Evolutionary conservation across 768 basidiomycete genomes (phyloP), one percentile per base, ranked within the genome.

Genomic region (Boletus sp.): DNA sequence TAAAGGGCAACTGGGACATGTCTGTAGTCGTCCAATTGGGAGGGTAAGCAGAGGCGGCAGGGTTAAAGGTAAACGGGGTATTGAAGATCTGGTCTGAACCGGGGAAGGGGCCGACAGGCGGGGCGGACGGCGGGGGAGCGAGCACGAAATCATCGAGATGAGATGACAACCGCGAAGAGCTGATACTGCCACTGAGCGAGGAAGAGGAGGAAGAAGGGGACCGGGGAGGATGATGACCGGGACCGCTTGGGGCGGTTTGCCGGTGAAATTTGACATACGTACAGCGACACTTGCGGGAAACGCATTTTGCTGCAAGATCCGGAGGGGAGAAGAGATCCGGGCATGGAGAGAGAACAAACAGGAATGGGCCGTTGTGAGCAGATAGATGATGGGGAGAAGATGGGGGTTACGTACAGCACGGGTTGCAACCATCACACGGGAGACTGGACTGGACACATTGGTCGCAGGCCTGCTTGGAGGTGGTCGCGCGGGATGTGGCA

Each of bases 211-310:
- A 71, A 4, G 74, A 51, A 3, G 64, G 62, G 4, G 75, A 70
- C 5, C 67, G 74, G 14, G 72, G 72, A 13, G 74, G 69, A 7
- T 67, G 61, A 60, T 90, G 88, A 10, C 88, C 88, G 10, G 88
- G 88, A 4, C 88, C 88, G 2, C 80, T 77, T 29, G 88, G 88
- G 0, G 87, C 88, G 0, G 89, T 90, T 64, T 90, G 89, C 14
- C 88, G 83, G 64, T 89, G 87, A 64, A 88, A 90, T 64, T 91
- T 89, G 69, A 90, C 83, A 59, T 83, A 91, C 0, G 88, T 91
- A 71, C 89, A 91, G 5, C 85, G 78, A 51, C 73, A 78, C 68
- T 87, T 89, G 52, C 86, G 82, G 49, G 85, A 77, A 1, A 82
- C 62, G 62, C 90, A 91, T 79, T 90, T 90, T 15, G 84, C 88